These are phyloP conservation scores for Colletotrichum sp. DNA, from an alignment of 2,329 filamentous ascomycete species.

Conservation along the genomic window DNA sequence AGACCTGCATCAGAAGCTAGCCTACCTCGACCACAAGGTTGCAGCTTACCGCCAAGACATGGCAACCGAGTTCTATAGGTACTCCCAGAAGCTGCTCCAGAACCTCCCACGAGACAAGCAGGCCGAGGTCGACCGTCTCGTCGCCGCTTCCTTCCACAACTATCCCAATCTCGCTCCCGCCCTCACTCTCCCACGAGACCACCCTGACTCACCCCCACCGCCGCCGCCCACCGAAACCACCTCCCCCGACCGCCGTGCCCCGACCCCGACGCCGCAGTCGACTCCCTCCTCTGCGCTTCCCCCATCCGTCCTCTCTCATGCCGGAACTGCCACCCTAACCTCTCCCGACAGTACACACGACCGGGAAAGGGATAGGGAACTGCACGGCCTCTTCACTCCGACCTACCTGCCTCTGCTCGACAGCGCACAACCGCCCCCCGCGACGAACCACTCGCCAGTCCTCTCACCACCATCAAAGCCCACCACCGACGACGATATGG, in stretches of 20 bases:
- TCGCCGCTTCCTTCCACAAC: conserved; percentile 48
- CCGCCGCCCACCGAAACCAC: conserved; percentile 23
- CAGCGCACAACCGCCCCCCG: conserved; percentile 34
- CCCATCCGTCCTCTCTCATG: conserved; percentile 4
- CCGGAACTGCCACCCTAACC: conserved; percentile 10
- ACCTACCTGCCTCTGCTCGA: conserved; percentile 68
- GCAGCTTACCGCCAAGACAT: conserved; percentile 61
- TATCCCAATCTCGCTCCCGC: conserved; percentile 51
- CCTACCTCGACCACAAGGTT: conserved; percentile 63
- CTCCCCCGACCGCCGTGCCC: neutral
- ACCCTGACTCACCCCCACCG: conserved; percentile 39
- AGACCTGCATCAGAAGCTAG: conserved; percentile 58
- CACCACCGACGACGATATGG: conserved; percentile 1
- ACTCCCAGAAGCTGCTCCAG: conserved; percentile 56
- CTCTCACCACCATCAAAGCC: conserved; percentile 23
- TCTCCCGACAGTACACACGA: conserved; percentile 23
- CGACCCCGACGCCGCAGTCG: conserved; percentile 5
- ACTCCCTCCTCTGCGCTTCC: conserved; percentile 9
- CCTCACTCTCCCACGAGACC: conserved; percentile 27
- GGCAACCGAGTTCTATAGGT: conserved; percentile 60
- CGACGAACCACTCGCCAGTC: conserved; percentile 22
- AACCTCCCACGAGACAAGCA: conserved; percentile 52
- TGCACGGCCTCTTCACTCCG: conserved; percentile 68
- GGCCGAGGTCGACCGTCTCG: conserved; percentile 48
- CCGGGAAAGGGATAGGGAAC: conserved; percentile 63